A percentile compares a stretch with the other conserved stretches of the same genome.
These are phyloP conservation scores for Turritis glabra DNA, from an alignment of 345 rosid species.

Conservation along the genomic window DNA sequence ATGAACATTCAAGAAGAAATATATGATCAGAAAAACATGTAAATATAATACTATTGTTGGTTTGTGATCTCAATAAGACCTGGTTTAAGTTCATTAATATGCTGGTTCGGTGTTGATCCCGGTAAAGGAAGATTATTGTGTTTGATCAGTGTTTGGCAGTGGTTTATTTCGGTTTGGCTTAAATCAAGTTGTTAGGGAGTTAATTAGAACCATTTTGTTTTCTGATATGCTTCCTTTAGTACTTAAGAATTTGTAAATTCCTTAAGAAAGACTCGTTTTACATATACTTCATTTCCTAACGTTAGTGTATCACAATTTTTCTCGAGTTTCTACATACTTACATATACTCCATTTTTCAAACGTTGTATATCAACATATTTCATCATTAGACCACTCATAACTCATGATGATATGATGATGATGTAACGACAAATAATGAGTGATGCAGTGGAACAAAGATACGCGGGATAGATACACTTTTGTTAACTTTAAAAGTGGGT, in stretches of 20 bases:
- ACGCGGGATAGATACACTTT: constrained; percentile 24
- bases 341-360: background rate
- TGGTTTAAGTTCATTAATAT: background rate
- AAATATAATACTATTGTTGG: too few species aligned
- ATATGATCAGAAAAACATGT: background rate
- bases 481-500: constrained; percentile 35
- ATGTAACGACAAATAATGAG: constrained; percentile 8
- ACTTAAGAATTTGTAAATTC: background rate
- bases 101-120: background rate
- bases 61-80: background rate
- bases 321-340: background rate
- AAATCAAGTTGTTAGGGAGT: background rate
- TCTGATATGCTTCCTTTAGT: background rate
- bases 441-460: constrained; percentile 32
- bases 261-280: background rate
- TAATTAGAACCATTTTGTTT: background rate
- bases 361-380: background rate
- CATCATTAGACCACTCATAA: constrained; percentile 4
- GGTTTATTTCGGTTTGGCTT: background rate
- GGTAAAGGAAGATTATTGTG: background rate
- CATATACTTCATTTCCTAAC: background rate
- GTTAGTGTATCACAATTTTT: background rate
- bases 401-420: constrained; percentile 24
- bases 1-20: background rate
- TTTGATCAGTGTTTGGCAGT: background rate